Conservation (phyloP, 2,329 filamentous ascomycete genomes). For the Xylaria arbuscula region DNA sequence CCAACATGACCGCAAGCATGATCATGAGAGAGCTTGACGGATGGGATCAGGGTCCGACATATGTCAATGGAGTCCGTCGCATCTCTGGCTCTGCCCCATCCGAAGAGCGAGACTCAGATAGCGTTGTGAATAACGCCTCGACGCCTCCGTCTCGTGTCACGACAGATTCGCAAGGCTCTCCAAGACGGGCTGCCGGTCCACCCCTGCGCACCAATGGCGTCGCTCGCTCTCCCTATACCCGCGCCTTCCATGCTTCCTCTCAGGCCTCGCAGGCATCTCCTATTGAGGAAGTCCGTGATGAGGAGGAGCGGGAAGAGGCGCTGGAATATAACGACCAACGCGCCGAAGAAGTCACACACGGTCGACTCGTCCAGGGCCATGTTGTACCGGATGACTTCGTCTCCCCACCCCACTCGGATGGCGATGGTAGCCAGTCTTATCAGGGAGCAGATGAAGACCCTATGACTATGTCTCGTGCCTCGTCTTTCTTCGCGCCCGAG, state of each 20-base stretch:
- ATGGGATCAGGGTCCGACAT: conserved; percentile 46
- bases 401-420: conserved; percentile 75
- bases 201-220: conserved; percentile 46
- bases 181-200: conserved; percentile 52
- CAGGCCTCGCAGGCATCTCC: conserved; percentile 53
- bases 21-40: conserved; percentile 77
- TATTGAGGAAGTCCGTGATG: conserved; percentile 52
- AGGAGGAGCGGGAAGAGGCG: conserved; percentile 55
- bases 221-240: conserved; percentile 47
- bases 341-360: conserved; percentile 89
- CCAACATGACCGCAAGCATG: conserved; percentile 80
- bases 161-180: conserved; percentile 59
- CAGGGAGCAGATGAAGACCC: conserved; percentile 73
- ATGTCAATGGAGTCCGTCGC: conserved; percentile 46
- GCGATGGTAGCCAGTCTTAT: conserved; percentile 67
- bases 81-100: conserved; percentile 37
- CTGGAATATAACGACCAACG: conserved; percentile 79
- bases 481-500: conserved; percentile 80
- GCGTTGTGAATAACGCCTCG: conserved; percentile 46
- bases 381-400: conserved; percentile 94
- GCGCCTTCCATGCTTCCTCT: conserved; percentile 49
- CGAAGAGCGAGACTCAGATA: conserved; percentile 47
- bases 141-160: conserved; percentile 45
- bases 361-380: conserved; percentile 90
- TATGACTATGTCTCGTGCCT: conserved; percentile 83